Conservation (phyloP, 371 early-diverging fungal genomes). For the Entomophthora muscae region DNA sequence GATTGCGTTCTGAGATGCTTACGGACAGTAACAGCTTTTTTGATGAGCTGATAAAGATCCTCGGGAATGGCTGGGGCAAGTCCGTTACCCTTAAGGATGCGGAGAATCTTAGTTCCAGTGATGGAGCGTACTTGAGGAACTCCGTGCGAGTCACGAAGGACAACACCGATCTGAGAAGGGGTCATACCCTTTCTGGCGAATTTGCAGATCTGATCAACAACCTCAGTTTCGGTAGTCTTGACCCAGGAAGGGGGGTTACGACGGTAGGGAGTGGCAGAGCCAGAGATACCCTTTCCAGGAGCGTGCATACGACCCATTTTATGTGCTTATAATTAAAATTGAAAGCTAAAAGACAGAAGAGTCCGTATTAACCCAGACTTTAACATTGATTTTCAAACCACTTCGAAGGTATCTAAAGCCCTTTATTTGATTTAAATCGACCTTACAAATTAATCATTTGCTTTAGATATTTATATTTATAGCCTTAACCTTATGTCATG, state of each 20-base stretch:
- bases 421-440: no score
- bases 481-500: no score
- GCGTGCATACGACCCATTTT: slow-evolving; percentile 94
- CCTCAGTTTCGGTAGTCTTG: slow-evolving; percentile 91
- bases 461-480: no score
- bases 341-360: background rate
- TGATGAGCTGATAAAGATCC: slow-evolving; percentile 98
- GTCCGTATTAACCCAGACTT: no score
- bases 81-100: slow-evolving; percentile 78
- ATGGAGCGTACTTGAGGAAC: slow-evolving; percentile 92
- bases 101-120: slow-evolving; percentile 92
- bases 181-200: slow-evolving; percentile 98
- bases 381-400: no score
- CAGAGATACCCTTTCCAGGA: slow-evolving; percentile 96
- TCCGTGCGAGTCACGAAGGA: slow-evolving; percentile 96
- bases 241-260: slow-evolving; percentile 97
- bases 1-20: slow-evolving; percentile 98
- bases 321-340: background rate
- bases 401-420: no score
- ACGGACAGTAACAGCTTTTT: slow-evolving; percentile 98
- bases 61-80: slow-evolving; percentile 97
- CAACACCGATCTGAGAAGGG: slow-evolving; percentile 98
- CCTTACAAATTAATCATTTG: no score
- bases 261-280: slow-evolving; percentile 97
- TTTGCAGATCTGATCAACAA: slow-evolving; percentile 95